Conservation (phyloP, 176 grass and related monocot genomes). For the Carex myosuroides region DNA sequence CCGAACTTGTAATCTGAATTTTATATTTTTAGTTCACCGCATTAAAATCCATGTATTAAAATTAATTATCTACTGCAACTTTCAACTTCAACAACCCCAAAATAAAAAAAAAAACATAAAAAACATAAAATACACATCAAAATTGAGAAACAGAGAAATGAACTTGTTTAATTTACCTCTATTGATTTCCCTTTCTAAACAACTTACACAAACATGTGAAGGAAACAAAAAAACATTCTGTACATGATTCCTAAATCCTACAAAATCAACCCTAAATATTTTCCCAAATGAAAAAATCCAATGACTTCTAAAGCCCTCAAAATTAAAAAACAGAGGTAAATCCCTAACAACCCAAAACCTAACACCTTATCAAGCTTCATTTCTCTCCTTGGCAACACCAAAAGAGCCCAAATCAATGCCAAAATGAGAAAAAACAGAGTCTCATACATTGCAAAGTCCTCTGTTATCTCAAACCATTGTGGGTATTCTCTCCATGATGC, state of each 20-base stretch:
- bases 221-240: slow-evolving; percentile 30
- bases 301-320: slow-evolving; percentile 14
- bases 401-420: slow-evolving; percentile 53
- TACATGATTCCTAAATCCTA: slow-evolving; percentile 74
- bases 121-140: not conserved
- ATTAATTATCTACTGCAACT: not conserved
- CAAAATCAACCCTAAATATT: not conserved
- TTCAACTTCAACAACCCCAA: not conserved
- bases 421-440: slow-evolving; percentile 51
- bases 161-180: not conserved
- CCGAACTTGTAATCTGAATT: too few species aligned
- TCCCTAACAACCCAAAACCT: slow-evolving; percentile 49
- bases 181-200: not conserved
- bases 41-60: not conserved
- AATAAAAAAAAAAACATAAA: not conserved
- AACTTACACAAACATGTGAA: not conserved
- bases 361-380: slow-evolving; percentile 73
- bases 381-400: slow-evolving; percentile 55
- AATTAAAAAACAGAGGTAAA: slow-evolving; percentile 66
- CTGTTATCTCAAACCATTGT: slow-evolving; percentile 34
- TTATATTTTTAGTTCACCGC: too few species aligned
- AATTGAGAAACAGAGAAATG: not conserved
- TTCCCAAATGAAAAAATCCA: not conserved
- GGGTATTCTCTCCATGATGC: slow-evolving; percentile 48
- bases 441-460: slow-evolving; percentile 46